phyloP scores from a whole-genome alignment of 179 eudicot genomes.

The Silene noctiflora region DNA sequence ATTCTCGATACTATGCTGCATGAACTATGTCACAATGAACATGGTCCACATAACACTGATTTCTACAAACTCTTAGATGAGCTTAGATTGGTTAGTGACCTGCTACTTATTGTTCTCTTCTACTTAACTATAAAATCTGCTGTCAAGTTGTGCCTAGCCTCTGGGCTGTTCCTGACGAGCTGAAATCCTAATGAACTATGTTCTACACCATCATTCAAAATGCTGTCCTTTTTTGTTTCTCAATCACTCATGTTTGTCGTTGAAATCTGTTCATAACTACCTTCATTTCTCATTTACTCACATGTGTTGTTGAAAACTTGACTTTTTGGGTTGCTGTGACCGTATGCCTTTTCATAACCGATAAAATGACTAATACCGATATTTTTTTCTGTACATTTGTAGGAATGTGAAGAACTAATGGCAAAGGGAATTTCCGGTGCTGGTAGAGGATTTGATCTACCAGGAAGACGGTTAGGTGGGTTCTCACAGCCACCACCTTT shows the following conservation, averaged over 20 bases:
- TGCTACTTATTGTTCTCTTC: neutral
- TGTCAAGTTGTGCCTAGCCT: neutral
- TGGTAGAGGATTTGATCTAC: conserved; percentile 67
- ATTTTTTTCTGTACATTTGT: conserved; percentile 11
- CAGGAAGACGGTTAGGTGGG: conserved; percentile 74
- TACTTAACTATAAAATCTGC: neutral
- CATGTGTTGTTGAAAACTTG: neutral
- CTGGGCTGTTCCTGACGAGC: neutral
- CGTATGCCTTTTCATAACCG: neutral
- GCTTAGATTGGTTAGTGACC: conserved; percentile 56
- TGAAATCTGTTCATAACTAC: no score
- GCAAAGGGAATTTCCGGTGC: conserved; percentile 67
- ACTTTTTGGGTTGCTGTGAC: conserved; percentile 7
- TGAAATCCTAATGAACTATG: neutral
- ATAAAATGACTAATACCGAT: neutral
- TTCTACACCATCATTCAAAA: no score
- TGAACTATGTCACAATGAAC: conserved; percentile 72
- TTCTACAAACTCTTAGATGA: conserved; percentile 80
- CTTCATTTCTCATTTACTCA: neutral
- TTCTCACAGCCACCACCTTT: conserved; percentile 54
- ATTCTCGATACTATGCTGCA: conserved; percentile 86
- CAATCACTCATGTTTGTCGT: no score
- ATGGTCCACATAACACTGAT: conserved; percentile 66
- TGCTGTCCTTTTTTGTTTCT: no score
- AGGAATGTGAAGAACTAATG: conserved; percentile 79